phyloP scores from a whole-genome alignment of 2,329 filamentous ascomycete genomes.

The Claviceps humidiphila region DNA sequence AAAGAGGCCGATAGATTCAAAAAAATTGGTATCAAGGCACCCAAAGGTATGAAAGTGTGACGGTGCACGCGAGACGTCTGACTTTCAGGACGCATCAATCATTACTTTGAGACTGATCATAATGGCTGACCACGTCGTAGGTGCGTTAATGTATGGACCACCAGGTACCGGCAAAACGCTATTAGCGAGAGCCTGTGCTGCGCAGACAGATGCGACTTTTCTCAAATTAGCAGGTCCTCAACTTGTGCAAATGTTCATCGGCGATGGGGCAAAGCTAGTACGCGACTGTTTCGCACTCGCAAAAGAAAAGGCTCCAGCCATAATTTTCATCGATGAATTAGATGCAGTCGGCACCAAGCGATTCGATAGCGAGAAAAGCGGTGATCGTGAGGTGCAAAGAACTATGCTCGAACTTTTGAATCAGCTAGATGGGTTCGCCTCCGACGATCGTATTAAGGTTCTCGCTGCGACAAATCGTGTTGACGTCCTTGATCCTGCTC shows the following conservation, averaged over 20 bases:
- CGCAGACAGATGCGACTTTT: slow-evolving; percentile 96
- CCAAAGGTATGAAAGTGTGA: slow-evolving; percentile 64
- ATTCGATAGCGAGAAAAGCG: slow-evolving; percentile 96
- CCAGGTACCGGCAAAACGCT: slow-evolving; percentile 85
- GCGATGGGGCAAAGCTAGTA: slow-evolving; percentile 93
- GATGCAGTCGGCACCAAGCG: slow-evolving; percentile 98
- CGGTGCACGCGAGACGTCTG: neutral
- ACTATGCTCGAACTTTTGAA: slow-evolving; percentile 99
- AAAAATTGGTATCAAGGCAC: slow-evolving; percentile 99
- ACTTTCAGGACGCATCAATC: neutral
- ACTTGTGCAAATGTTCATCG: slow-evolving; percentile 98
- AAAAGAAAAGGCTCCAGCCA: slow-evolving; percentile 96
- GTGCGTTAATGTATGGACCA: slow-evolving; percentile 94
- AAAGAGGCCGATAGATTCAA: slow-evolving; percentile 98
- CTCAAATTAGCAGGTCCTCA: slow-evolving; percentile 96
- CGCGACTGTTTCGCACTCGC: slow-evolving; percentile 94
- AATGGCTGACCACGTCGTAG: slow-evolving; percentile 42
- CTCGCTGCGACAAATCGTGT: slow-evolving; percentile 89
- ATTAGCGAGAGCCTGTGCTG: slow-evolving; percentile 87
- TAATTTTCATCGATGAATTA: slow-evolving; percentile 98
- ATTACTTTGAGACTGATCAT: neutral
- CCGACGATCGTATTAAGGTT: slow-evolving; percentile 93
- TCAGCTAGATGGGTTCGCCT: slow-evolving; percentile 95
- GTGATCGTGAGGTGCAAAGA: slow-evolving; percentile 93
- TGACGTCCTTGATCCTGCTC: slow-evolving; percentile 81